Evolutionary conservation across 805 yeast species (phyloP), one percentile per base, ranked within the genome.

Genomic region (Metschnikowia santaceciliae): DNA sequence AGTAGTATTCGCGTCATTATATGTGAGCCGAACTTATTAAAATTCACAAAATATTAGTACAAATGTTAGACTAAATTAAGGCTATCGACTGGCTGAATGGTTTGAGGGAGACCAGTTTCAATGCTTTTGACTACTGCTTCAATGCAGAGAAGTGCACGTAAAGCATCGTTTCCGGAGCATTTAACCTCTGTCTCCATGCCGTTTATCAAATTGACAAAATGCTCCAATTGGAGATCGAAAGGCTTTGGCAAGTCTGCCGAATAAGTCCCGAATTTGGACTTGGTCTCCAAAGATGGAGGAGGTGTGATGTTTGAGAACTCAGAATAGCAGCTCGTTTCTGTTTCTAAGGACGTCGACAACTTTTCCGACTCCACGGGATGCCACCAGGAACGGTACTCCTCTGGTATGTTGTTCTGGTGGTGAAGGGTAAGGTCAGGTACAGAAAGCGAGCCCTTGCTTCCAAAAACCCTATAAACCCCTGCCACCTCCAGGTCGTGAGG

Each of bases 401-500:
- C 65, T 4, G 56, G 52, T 19, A 54, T 50, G 19, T 51, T 49
- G 15, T 61, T 42, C 43, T 70, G 75, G 50, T 69, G 74, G 52
- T 65, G 71, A 19, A 72, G 56, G n/a, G 64, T 69, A 53, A 72
- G 56, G 47, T 72, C 77, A 1, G 77, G 77, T 3, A 72, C 63
- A 3, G 74, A 70, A 32, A 72, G 61, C 8, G 76, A 71, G 6
- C 75, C 77, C 22, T 64, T 53, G 22, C 66, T 59, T 6, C 77
- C 77, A 55, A 72, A 72, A 6, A 72, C 60, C 32, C 76, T 54
- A 53, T 72, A 72, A 40, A 71, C 62, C 2, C 77, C 76, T 23
- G 64, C 60, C 15, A 69, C 51, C 10, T 57, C 62, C 10, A 53
- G 60, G 49, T 64, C 56, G 42, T 55, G 61, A 1, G 77, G 77